Conservation (phyloP, 257 asterid genomes). For the Solanum peruvianum region DNA sequence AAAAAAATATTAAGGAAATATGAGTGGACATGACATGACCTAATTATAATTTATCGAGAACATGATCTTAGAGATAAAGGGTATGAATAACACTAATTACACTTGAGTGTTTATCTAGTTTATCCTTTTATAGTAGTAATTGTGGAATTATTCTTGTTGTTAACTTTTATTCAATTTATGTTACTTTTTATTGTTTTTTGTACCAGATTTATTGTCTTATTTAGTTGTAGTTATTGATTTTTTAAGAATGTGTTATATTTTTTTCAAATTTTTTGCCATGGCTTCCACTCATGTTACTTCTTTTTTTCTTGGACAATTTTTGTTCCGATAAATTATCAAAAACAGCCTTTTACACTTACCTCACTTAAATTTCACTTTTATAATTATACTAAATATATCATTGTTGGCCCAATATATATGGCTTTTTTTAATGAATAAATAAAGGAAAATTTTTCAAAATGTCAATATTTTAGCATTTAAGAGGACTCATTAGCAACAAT, state of each 20-base stretch:
- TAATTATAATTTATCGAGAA: too few species aligned
- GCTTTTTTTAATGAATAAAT: too few species aligned
- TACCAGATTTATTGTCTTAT: neutral
- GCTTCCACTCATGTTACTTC: neutral
- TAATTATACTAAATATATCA: too few species aligned
- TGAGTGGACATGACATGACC: neutral
- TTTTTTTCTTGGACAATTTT: neutral
- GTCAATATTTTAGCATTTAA: too few species aligned
- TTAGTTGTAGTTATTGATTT: neutral
- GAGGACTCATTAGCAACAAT: too few species aligned
- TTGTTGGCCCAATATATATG: neutral
- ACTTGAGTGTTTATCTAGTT: neutral
- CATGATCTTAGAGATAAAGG: neutral
- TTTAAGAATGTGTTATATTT: too few species aligned
- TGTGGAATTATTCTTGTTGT: neutral
- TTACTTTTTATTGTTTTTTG: neutral
- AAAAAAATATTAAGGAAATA: neutral
- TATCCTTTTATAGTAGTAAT: neutral
- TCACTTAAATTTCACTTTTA: neutral
- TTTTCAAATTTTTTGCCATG: too few species aligned
- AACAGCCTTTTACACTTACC: too few species aligned
- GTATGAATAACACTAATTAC: neutral
- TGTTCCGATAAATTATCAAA: fast-evolving
- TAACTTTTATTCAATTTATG: neutral
- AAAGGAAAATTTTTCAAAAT: too few species aligned